phyloP scores from a whole-genome alignment of 495 filamentous ascomycete species.

The Annulohypoxylon moriforme region DNA sequence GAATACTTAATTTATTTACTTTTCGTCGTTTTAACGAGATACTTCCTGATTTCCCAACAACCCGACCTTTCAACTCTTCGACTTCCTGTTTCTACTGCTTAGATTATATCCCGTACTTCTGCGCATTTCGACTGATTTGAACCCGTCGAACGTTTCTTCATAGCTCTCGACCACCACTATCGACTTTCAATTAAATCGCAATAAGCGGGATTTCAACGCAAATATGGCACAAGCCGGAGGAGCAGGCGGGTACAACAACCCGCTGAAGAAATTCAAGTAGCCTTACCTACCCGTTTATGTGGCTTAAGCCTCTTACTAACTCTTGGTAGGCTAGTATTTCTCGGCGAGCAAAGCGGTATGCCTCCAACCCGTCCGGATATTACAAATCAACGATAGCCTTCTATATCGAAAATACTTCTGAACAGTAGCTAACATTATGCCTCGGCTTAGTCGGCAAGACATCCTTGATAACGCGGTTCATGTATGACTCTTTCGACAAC shows the following conservation, averaged over 20 bases:
- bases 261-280: constrained; percentile 99
- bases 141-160: constrained; percentile 12
- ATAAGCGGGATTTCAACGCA: constrained; percentile 21
- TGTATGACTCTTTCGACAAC: constrained; percentile 99
- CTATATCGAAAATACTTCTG: background rate
- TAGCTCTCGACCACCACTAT: constrained; percentile 4
- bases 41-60: constrained; percentile 7
- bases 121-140: constrained; percentile 27
- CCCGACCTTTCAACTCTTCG: constrained; percentile 10
- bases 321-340: constrained; percentile 82
- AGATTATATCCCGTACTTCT: constrained; percentile 9
- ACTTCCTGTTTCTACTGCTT: constrained; percentile 3
- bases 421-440: constrained; percentile 29
- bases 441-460: constrained; percentile 87
- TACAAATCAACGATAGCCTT: constrained; percentile 8
- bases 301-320: constrained; percentile 21
- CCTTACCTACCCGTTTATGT: constrained; percentile 44
- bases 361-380: constrained; percentile 4
- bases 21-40: constrained; percentile 7
- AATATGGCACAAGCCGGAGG: constrained; percentile 63
- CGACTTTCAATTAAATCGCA: constrained; percentile 19
- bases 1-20: constrained; percentile 26
- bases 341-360: constrained; percentile 98
- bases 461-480: constrained; percentile 97
- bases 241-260: constrained; percentile 93